Percentiles rank a stretch among this genome's conserved stretches.
Conservation (phyloP, 2,329 filamentous ascomycete genomes). For the Stemphylium vesicarium region DNA sequence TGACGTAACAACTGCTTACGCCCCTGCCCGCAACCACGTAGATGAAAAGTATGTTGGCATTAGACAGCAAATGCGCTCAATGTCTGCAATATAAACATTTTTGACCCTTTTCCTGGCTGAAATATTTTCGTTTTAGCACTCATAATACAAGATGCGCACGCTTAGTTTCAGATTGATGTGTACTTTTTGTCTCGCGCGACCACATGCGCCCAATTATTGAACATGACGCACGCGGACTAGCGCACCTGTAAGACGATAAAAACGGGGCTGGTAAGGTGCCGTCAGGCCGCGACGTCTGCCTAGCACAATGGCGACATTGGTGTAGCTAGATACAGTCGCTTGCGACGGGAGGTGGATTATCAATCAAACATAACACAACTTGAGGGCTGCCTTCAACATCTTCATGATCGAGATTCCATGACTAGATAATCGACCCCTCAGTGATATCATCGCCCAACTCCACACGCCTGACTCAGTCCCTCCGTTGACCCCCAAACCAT, state of each 20-base stretch:
- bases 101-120: too few species aligned
- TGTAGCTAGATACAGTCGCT: neutral
- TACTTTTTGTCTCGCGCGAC: constrained; percentile 13
- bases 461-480: constrained; percentile 2
- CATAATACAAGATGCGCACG: neutral
- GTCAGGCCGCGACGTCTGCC: neutral
- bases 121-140: neutral
- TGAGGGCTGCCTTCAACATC: too few species aligned
- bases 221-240: constrained; percentile 20
- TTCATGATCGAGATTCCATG: too few species aligned
- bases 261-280: neutral
- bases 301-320: neutral
- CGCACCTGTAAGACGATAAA: constrained; percentile 14
- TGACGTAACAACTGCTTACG: constrained; percentile 31
- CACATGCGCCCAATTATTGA: neutral
- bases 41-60: too few species aligned
- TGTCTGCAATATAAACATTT: too few species aligned
- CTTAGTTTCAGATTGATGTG: neutral
- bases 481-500: neutral
- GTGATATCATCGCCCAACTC: neutral
- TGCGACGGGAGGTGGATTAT: neutral
- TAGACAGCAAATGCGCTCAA: too few species aligned
- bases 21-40: constrained; percentile 1
- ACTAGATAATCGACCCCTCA: neutral
- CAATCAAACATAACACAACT: neutral